phyloP scores from a whole-genome alignment of 805 yeast species.

The Kluyveromyces lactis region DNA sequence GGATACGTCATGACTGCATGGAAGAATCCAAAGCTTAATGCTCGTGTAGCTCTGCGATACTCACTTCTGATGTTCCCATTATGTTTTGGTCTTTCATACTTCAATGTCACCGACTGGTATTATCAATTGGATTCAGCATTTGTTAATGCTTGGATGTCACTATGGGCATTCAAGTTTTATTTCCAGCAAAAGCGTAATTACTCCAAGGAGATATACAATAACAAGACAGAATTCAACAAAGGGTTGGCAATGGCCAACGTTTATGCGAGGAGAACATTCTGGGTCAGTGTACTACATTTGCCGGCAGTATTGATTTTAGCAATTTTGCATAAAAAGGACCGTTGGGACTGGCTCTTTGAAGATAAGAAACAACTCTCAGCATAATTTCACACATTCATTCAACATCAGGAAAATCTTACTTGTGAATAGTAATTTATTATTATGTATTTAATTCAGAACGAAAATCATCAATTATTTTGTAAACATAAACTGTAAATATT shows the following conservation, averaged over 20 bases:
- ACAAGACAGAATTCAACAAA: slow-evolving; percentile 34
- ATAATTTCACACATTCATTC: too few species aligned
- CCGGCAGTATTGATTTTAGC: slow-evolving; percentile 87
- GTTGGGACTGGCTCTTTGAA: slow-evolving; percentile 70
- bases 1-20: slow-evolving; percentile 98
- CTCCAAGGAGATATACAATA: slow-evolving; percentile 29
- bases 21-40: slow-evolving; percentile 84
- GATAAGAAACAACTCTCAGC: slow-evolving; percentile 8
- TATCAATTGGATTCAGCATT: slow-evolving; percentile 76
- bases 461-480: too few species aligned
- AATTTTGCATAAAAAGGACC: slow-evolving; percentile 90
- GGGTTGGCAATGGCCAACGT: slow-evolving; percentile 52
- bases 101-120: slow-evolving; percentile 70
- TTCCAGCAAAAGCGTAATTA: slow-evolving; percentile 64
- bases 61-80: slow-evolving; percentile 91
- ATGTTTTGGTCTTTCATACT: slow-evolving; percentile 75
- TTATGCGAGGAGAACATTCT: slow-evolving; percentile 78
- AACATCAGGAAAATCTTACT: too few species aligned
- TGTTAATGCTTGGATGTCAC: slow-evolving; percentile 80
- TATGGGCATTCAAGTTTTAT: slow-evolving; percentile 78
- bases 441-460: too few species aligned
- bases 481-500: too few species aligned
- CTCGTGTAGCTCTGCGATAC: slow-evolving; percentile 86
- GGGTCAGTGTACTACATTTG: slow-evolving; percentile 91
- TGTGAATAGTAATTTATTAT: too few species aligned